Conservation (phyloP, 2,329 filamentous ascomycete genomes). For the Penicillium frequentans region DNA sequence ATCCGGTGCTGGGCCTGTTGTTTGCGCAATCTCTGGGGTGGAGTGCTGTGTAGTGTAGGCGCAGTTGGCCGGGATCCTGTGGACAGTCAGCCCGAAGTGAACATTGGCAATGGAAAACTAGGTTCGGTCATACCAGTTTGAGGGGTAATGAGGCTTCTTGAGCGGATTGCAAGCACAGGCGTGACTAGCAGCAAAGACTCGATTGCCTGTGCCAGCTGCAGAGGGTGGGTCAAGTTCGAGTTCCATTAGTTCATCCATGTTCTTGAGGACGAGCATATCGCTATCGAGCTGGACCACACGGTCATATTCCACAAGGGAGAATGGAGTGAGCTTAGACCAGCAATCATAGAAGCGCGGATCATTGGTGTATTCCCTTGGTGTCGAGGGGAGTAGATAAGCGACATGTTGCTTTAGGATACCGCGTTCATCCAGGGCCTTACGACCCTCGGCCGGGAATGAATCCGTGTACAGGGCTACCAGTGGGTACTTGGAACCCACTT, state of each 20-base stretch:
- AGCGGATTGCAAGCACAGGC: conserved; percentile 86
- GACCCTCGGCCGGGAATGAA: conserved; percentile 67
- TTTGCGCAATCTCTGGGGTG: conserved; percentile 47
- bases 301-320: conserved; percentile 72
- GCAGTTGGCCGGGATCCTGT: conserved; percentile 53
- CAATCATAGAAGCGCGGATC: conserved; percentile 87
- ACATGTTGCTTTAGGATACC: conserved; percentile 70
- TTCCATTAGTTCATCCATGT: conserved; percentile 95
- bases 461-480: conserved; percentile 82
- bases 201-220: conserved; percentile 50
- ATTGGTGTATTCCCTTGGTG: conserved; percentile 66
- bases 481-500: conserved; percentile 67
- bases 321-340: conserved; percentile 84
- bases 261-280: conserved; percentile 79
- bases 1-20: conserved; percentile 48
- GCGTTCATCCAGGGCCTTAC: conserved; percentile 66
- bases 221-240: conserved; percentile 65
- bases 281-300: conserved; percentile 82
- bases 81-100: not conserved
- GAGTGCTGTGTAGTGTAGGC: conserved; percentile 59
- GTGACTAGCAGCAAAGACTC: conserved; percentile 79
- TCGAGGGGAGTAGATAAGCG: conserved; percentile 68
- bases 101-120: not conserved
- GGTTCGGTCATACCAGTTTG: conserved; percentile 58
- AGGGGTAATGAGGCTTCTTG: conserved; percentile 74